Evolutionary conservation across 495 filamentous ascomycete genomes (phyloP).

Genomic region (Glutinoglossum americanum): DNA sequence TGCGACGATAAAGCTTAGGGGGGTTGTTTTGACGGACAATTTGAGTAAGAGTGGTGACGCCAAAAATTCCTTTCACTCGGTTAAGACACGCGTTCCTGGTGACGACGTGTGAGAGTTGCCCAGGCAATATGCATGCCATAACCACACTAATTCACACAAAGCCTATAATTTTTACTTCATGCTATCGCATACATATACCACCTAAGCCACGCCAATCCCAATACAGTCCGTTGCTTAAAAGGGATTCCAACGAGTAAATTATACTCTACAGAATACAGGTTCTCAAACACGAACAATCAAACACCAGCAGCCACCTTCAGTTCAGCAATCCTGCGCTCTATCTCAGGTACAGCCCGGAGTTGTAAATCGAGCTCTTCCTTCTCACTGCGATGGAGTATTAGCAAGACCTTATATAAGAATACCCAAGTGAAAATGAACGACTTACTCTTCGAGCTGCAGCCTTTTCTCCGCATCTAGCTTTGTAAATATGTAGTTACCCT

Average conservation of each 20-base stretch:
- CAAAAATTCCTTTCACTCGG: too few relatives aligned
- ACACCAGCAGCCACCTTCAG: slow-evolving; percentile 23
- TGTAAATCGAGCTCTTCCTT: slow-evolving; percentile 82
- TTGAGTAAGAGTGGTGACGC: too few relatives aligned
- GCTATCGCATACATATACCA: too few relatives aligned
- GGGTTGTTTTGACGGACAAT: not conserved
- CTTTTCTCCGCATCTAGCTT: slow-evolving; percentile 74
- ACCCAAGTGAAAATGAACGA: not conserved
- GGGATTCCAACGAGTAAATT: too few relatives aligned
- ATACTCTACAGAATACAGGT: not conserved
- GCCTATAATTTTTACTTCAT: too few relatives aligned
- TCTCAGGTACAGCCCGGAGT: slow-evolving; percentile 63
- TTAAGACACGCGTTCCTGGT: too few relatives aligned
- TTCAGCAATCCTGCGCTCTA: slow-evolving; percentile 68
- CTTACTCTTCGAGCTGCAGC: slow-evolving; percentile 65
- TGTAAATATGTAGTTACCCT: slow-evolving; percentile 79
- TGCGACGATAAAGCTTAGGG: not conserved
- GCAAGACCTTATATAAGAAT: not conserved
- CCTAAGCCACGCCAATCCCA: too few relatives aligned
- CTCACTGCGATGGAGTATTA: slow-evolving; percentile 30
- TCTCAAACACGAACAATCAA: not conserved
- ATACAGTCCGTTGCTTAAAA: too few relatives aligned
- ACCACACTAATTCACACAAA: too few relatives aligned
- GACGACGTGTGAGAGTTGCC: too few relatives aligned
- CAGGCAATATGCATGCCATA: too few relatives aligned